Base-by-base conservation (phyloP, 129 eudicot genomes). In the Lactuca saligna region DNA sequence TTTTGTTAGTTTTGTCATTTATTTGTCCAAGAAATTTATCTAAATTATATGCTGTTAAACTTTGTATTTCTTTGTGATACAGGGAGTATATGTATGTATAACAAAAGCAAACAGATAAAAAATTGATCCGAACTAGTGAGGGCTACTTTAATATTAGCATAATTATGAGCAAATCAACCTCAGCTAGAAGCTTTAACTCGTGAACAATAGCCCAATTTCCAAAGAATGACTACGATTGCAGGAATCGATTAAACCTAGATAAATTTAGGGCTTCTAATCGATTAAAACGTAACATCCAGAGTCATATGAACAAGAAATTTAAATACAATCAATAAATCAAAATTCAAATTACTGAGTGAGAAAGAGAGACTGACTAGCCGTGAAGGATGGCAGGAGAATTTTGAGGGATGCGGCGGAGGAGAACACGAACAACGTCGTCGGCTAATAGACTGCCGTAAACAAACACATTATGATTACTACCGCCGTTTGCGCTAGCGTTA, bases 361-460 rank as follows among this genome's bases (percentile, higher is more conserved):
- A 65, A 44, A 64, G 82, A 64, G 79, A 61, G 72, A 84, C 90
- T 70, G 12, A 92, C 98, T 53, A 70, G 80, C 79, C 72, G 66
- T 84, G 83, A 65, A 92, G 95, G 17, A 53, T 39, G 29, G 96
- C 91, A 0, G 91, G 91, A 32, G 82, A 84, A 56, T 80, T 78
- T 6, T 61, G 61, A 44, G 98, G 98, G 55, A 86, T 46, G 37
- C 98, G 96, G 11, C 76, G 80, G 60, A 92, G 75, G n/a, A 92
- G 91, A 15, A 77, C 85, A 6, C 83, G 78, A 77, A 92, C 96
- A 37, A 92, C 98, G 63, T 92, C 98, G 70, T 92, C 96, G 0
- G 98, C 86, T 55, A 89, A 81, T 50, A 92, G 88, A 63, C 96
- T 92, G 73, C 98, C 98, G 68, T 92, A 92, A 3, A 92, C 98